These are phyloP conservation scores for Cyclotella cryptica DNA, from an alignment of 108 stramenopile species.

Conservation along the genomic window DNA sequence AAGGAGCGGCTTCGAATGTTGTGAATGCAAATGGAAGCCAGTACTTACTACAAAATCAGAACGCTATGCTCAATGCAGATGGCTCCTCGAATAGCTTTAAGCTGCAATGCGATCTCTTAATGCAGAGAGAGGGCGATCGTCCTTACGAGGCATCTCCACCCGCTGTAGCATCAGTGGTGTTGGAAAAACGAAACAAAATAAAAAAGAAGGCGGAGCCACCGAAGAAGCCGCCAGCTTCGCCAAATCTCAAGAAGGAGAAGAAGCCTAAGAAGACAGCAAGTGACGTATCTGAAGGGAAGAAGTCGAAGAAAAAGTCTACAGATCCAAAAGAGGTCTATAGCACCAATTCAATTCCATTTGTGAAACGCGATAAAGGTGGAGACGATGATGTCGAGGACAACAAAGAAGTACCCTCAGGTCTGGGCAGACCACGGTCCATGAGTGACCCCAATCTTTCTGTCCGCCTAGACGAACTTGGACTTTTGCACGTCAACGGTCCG, in stretches of 20 bases:
- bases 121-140: conserved; percentile 28
- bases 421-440: conserved; percentile 81
- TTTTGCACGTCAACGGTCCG: conserved; percentile 79
- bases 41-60: background rate
- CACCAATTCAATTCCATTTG: conserved; percentile 17
- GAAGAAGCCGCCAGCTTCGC: conserved; percentile 19
- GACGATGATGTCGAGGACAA: conserved; percentile 46
- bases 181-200: conserved; percentile 17
- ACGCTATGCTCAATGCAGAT: conserved; percentile 3
- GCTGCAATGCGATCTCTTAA: conserved; percentile 29
- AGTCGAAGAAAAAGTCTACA: conserved; percentile 38
- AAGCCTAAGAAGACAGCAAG: conserved; percentile 35
- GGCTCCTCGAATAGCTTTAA: conserved; percentile 18
- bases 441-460: conserved; percentile 81
- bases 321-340: conserved; percentile 7
- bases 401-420: conserved; percentile 69
- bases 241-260: conserved; percentile 25
- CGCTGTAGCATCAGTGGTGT: conserved; percentile 33
- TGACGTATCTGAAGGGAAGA: conserved; percentile 32
- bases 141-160: conserved; percentile 28
- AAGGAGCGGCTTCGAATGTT: conserved; percentile 7
- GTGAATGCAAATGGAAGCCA: conserved; percentile 20
- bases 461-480: conserved; percentile 68
- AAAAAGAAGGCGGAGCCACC: background rate
- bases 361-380: conserved; percentile 35